phyloP scores from a whole-genome alignment of 2,329 filamentous ascomycete species.

The Fonsecaea pugnacius region DNA sequence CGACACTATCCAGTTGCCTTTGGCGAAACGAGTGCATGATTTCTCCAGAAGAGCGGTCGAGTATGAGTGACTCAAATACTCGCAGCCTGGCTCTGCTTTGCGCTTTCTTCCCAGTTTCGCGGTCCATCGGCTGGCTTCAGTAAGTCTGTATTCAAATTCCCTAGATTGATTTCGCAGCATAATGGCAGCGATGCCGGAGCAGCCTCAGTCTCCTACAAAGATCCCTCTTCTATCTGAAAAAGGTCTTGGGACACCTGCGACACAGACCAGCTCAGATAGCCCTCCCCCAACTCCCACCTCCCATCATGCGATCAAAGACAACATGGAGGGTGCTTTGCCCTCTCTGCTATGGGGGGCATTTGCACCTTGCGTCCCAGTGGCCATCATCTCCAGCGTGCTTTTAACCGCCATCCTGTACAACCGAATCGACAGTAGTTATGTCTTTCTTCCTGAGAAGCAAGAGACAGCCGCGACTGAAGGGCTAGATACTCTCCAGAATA shows the following conservation, averaged over 20 bases:
- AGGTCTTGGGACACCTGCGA: constrained; percentile 5
- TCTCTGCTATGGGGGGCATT: constrained; percentile 28
- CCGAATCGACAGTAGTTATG: constrained; percentile 23
- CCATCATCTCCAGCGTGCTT: constrained; percentile 22
- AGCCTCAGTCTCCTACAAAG: constrained; percentile 10
- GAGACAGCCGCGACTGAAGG: constrained; percentile 10
- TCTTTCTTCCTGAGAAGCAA: constrained; percentile 15
- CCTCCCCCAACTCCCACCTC: constrained; percentile 14
- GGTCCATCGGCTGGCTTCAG: not conserved
- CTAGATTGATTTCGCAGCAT: not conserved
- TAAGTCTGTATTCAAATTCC: not conserved
- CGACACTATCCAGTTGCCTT: not conserved
- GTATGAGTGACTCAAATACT: not conserved
- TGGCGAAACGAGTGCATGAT: not conserved
- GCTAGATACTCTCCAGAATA: constrained; percentile 13
- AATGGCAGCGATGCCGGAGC: constrained; percentile 4
- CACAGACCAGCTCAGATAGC: constrained; percentile 2
- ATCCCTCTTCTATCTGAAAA: constrained; percentile 17
- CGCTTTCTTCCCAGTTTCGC: not conserved
- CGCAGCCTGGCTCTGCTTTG: not conserved
- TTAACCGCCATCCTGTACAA: constrained; percentile 27
- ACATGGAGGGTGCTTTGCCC: constrained; percentile 19
- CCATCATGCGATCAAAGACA: constrained; percentile 9
- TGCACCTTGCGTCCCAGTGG: constrained; percentile 30
- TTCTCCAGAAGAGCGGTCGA: not conserved